These are phyloP conservation scores for Didymella glomerata DNA, from an alignment of 2,329 filamentous ascomycete species.

Conservation along the genomic window DNA sequence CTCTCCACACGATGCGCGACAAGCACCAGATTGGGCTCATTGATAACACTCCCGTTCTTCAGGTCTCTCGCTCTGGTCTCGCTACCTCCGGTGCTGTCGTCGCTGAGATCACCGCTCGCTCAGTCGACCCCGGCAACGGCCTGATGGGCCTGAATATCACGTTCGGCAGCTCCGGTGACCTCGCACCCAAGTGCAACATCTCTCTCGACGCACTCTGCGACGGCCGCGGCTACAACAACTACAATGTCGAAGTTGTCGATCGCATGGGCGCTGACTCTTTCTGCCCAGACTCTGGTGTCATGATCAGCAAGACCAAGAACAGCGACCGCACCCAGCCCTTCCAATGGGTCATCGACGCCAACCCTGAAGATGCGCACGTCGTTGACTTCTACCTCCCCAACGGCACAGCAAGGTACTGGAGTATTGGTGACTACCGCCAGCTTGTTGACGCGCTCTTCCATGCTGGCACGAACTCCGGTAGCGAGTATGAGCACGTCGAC, in stretches of 20 bases:
- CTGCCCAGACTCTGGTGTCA: constrained; percentile 61
- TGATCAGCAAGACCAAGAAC: constrained; percentile 64
- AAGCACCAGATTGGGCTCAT: constrained; percentile 62
- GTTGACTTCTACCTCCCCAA: constrained; percentile 62
- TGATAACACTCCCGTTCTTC: constrained; percentile 55
- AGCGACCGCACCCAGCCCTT: constrained; percentile 55
- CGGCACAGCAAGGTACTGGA: constrained; percentile 58
- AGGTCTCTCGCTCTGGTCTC: constrained; percentile 56
- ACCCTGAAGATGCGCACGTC: constrained; percentile 61
- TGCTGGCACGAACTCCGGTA: constrained; percentile 62
- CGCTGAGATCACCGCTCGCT: constrained; percentile 59
- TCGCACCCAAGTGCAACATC: constrained; percentile 56
- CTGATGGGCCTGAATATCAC: constrained; percentile 60
- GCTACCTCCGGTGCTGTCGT: constrained; percentile 56
- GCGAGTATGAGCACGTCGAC: constrained; percentile 60
- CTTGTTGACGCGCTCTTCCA: constrained; percentile 64
- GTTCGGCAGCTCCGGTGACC: constrained; percentile 54
- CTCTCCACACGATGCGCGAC: constrained; percentile 63
- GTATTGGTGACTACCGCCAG: constrained; percentile 63
- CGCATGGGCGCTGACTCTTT: constrained; percentile 65
- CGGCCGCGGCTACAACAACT: constrained; percentile 61
- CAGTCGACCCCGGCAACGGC: constrained; percentile 53
- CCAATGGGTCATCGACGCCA: constrained; percentile 65
- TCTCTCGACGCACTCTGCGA: constrained; percentile 59
- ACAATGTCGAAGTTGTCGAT: constrained; percentile 63